Evolutionary conservation across 768 basidiomycete genomes (phyloP).

Genomic region (Rhizopogon sp.): DNA sequence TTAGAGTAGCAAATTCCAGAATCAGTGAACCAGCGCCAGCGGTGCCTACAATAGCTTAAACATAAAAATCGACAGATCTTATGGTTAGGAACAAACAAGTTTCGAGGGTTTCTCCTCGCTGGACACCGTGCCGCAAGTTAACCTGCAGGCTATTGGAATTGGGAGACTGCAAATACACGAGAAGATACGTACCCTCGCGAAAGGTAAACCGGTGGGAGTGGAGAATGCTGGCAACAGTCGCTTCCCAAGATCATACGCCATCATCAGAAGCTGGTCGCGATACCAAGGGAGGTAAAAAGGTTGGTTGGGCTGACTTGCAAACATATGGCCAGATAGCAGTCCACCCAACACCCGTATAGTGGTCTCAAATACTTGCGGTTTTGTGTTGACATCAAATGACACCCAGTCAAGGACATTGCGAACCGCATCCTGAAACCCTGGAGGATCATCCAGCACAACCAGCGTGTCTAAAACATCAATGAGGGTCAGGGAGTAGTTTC

Average conservation of each 20-base stretch:
- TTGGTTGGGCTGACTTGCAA: conserved; percentile 60
- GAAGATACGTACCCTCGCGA: conserved; percentile 60
- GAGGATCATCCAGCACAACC: conserved; percentile 76
- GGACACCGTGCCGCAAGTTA: conserved; percentile 77
- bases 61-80: background rate
- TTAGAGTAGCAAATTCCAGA: conserved; percentile 90
- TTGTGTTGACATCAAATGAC: conserved; percentile 89
- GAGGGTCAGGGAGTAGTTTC: conserved; percentile 86
- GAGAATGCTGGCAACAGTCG: conserved; percentile 88
- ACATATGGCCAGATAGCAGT: conserved; percentile 79
- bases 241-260: conserved; percentile 85
- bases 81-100: conserved; percentile 58
- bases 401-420: conserved; percentile 77
- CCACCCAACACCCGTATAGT: conserved; percentile 94
- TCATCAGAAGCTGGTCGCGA: conserved; percentile 63
- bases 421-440: conserved; percentile 82
- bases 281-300: conserved; percentile 85
- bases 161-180: background rate
- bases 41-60: conserved; percentile 49
- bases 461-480: conserved; percentile 84
- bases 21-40: conserved; percentile 93
- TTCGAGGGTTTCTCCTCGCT: conserved; percentile 70
- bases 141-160: conserved; percentile 40
- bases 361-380: conserved; percentile 97
- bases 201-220: conserved; percentile 89